A percentile compares a stretch with the other conserved stretches of the same genome.
Conservation (phyloP, 2,329 filamentous ascomycete species). For the Aspergillus fumigatiaffinis region DNA sequence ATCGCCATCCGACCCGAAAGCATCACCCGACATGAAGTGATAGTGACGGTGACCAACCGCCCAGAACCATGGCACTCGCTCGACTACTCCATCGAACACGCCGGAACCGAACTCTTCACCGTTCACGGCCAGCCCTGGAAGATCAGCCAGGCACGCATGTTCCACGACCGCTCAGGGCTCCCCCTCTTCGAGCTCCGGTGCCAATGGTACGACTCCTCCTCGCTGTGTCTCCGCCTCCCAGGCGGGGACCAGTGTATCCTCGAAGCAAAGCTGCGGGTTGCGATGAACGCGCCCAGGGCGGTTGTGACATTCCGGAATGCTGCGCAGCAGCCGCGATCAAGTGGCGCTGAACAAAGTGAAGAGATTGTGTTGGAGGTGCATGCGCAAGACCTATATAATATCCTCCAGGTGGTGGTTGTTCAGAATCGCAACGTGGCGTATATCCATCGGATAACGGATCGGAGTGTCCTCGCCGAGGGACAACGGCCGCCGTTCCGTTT, state of each 20-base stretch:
- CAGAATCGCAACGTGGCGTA: constrained; percentile 7
- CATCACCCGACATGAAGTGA: constrained; percentile 6
- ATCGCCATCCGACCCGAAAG: constrained; percentile 14
- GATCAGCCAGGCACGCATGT: constrained; percentile 11
- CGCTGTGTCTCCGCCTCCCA: constrained; percentile 10
- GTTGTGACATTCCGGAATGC: constrained; percentile 12
- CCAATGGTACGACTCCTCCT: constrained; percentile 14
- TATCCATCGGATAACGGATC: constrained; percentile 11
- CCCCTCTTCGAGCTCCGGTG: constrained; percentile 15
- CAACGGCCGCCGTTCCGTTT: constrained; percentile 15
- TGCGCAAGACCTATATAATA: constrained; percentile 11
- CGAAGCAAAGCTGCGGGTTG: constrained; percentile 13
- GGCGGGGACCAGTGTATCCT: constrained; percentile 8
- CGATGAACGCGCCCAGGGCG: constrained; percentile 8
- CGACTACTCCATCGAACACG: constrained; percentile 11
- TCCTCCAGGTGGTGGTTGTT: constrained; percentile 12
- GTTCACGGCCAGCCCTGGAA: constrained; percentile 13
- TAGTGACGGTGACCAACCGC: constrained; percentile 9
- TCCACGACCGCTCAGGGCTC: constrained; percentile 13
- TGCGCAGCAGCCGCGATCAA: not conserved
- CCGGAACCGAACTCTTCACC: constrained; percentile 9
- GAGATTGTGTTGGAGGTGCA: constrained; percentile 11
- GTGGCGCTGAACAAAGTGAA: no score
- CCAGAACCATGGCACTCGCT: constrained; percentile 17
- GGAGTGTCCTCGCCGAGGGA: constrained; percentile 8